Base-by-base conservation (phyloP, 2,329 filamentous ascomycete species). In the Plectosphaerella sp. region DNA sequence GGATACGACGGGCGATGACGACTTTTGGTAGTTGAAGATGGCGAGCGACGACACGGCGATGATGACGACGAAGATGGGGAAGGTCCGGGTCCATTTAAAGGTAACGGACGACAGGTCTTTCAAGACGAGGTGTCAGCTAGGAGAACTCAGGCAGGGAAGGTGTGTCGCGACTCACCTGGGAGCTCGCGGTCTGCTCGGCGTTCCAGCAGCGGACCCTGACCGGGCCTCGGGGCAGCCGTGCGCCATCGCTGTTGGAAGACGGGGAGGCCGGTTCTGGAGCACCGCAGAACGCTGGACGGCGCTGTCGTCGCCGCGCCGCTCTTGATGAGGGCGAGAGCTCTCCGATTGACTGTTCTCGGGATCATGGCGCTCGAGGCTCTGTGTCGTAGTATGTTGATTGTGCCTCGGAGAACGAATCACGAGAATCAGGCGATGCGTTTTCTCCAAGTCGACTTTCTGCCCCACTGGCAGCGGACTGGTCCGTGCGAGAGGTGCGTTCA, bases 11-110 rank as follows among this genome's bases (percentile, higher is more conserved):
- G 88, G 89, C 24, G 86, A 91, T n/a, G 89, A 91, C 52, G 86
- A 84, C 71, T 97, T 97, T 70, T 99, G 93, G 82, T 99, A 97
- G 80, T 99, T 99, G 87, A 99, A 97, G 71, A 99, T 97, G 60
- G 88, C 90, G 54, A 95, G 74, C 59, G 86, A 86, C 59, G 86
- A 87, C 51, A 79, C 77, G 47, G 82, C 80, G 61, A 96, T 83
- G 57, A 90, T 75, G 57, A 81, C 70, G 50, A 87, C 67, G 79
- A 97, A 97, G 67, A 96, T 74, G 50, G 93, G 93, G 35, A 96
- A 71, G 1, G 90, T 91, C 61, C 82, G 81, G 51, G 78, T 67
- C 88, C 88, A 92, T 60, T 78, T 77, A 65, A 83, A 82, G 47
- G 47, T 52, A 5, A 28, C 45, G n/a, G 18, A n/a, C 4, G 33